Percentiles rank a stretch among this genome's conserved stretches.
Evolutionary conservation across 805 yeast species (phyloP).

Genomic region (Ogataea paradorogensis): DNA sequence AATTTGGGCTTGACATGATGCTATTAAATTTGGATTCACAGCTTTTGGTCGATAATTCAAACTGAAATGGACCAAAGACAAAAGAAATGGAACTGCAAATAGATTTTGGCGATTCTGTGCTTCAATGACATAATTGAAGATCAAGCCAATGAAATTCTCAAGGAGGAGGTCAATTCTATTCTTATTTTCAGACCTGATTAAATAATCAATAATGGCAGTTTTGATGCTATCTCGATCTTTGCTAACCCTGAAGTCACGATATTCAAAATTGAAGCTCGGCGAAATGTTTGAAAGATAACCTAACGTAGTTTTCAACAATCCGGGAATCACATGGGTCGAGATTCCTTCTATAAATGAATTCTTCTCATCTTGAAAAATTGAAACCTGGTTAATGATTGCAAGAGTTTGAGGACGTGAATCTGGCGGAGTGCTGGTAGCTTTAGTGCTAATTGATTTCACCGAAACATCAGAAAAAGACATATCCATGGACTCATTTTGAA

Average conservation of each 20-base stretch:
- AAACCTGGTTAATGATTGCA: conserved; percentile 30
- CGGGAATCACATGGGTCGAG: conserved; percentile 36
- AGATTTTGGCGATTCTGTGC: conserved; percentile 20
- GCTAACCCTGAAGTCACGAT: conserved; percentile 28
- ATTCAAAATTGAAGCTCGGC: conserved; percentile 28
- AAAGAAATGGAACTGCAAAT: conserved; percentile 55
- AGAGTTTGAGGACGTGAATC: conserved; percentile 14
- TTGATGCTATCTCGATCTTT: conserved; percentile 28
- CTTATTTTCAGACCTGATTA: conserved; percentile 41
- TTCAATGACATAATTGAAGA: conserved; percentile 31
- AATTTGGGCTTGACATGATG: conserved; percentile 27
- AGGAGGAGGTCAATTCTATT: conserved; percentile 50
- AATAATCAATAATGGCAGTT: conserved; percentile 38
- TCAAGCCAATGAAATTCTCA: conserved; percentile 37
- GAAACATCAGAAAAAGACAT: conserved; percentile 1
- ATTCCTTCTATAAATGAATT: conserved; percentile 37
- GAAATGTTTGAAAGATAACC: conserved; percentile 34
- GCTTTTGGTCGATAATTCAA: conserved; percentile 64
- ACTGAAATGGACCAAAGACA: conserved; percentile 54
- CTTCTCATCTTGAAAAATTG: conserved; percentile 37
- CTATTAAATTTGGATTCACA: conserved; percentile 39
- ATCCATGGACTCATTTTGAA: conserved; percentile 16
- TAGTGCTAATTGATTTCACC: conserved; percentile 1
- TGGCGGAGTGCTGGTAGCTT: conserved; percentile 1
- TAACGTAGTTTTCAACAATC: conserved; percentile 33